These are phyloP conservation scores for Sporodiniella umbellata DNA, from an alignment of 371 early-diverging fungal genomes.

Conservation along the genomic window DNA sequence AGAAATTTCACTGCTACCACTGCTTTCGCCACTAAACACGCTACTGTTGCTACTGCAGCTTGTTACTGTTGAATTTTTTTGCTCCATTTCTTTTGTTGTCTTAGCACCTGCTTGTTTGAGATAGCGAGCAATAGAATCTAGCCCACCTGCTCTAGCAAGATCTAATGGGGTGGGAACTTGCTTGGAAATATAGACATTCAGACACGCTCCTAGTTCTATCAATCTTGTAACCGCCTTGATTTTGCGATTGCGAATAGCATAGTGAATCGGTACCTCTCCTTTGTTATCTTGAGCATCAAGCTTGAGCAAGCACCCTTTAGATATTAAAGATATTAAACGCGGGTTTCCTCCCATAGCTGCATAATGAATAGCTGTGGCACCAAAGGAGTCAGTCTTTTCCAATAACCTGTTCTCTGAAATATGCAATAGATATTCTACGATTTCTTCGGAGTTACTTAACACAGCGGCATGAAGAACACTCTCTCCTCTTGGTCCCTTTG, in stretches of 20 bases:
- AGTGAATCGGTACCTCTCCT: slow-evolving; percentile 44
- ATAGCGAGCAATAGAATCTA: slow-evolving; percentile 24
- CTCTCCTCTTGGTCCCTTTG: slow-evolving; percentile 28
- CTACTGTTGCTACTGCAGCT: slow-evolving; percentile 18
- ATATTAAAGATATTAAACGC: slow-evolving; percentile 20
- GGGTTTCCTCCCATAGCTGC: slow-evolving; percentile 37
- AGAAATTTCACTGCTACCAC: slow-evolving; percentile 2
- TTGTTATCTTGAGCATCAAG: slow-evolving; percentile 25
- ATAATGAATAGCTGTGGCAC: slow-evolving; percentile 45
- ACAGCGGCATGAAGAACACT: slow-evolving; percentile 40
- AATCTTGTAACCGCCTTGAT: slow-evolving; percentile 23
- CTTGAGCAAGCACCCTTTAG: slow-evolving; percentile 19
- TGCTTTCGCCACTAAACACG: slow-evolving; percentile 8
- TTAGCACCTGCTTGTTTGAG: slow-evolving; percentile 31
- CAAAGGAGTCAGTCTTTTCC: slow-evolving; percentile 23
- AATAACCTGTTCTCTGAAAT: slow-evolving; percentile 16
- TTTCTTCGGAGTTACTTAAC: slow-evolving; percentile 22
- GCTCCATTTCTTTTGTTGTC: slow-evolving; percentile 42
- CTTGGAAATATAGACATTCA: slow-evolving; percentile 34
- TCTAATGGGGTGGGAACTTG: slow-evolving; percentile 38
- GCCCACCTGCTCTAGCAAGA: slow-evolving; percentile 30
- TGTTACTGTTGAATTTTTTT: slow-evolving; percentile 1
- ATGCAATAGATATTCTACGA: slow-evolving; percentile 23
- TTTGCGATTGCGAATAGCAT: slow-evolving; percentile 33
- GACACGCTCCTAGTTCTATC: slow-evolving; percentile 32